These are phyloP conservation scores for Royoungia palumana DNA, from an alignment of 768 basidiomycete species.

Conservation along the genomic window DNA sequence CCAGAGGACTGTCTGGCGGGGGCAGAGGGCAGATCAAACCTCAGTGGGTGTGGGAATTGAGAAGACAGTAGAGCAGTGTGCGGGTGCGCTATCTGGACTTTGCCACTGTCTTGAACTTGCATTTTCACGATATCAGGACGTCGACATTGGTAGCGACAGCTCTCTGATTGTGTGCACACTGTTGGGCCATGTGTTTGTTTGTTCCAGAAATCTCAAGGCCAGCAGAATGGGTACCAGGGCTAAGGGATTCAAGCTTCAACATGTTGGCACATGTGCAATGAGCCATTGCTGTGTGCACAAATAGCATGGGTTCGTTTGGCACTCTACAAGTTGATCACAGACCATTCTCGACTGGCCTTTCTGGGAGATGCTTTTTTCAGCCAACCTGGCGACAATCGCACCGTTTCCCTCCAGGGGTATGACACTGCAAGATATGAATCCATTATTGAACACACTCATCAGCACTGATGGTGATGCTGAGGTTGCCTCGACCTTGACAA, in stretches of 20 bases:
- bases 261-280: constrained; percentile 81
- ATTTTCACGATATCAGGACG: constrained; percentile 50
- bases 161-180: constrained; percentile 89
- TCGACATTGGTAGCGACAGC: constrained; percentile 85
- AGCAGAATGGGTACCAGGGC: constrained; percentile 21
- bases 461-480: constrained; percentile 53
- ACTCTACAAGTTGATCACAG: constrained; percentile 75
- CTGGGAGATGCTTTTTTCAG: constrained; percentile 53
- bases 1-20: constrained; percentile 9
- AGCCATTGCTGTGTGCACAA: constrained; percentile 79
- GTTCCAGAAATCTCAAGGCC: constrained; percentile 50
- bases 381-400: constrained; percentile 63
- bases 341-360: constrained; percentile 51
- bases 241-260: constrained; percentile 74
- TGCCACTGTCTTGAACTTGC: background rate
- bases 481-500: constrained; percentile 51
- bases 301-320: constrained; percentile 83
- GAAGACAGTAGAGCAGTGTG: constrained; percentile 83
- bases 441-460: background rate
- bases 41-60: constrained; percentile 86
- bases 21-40: constrained; percentile 53
- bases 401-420: constrained; percentile 44
- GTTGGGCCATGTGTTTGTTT: constrained; percentile 91
- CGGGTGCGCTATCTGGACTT: constrained; percentile 42
- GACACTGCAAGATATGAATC: background rate